These are phyloP conservation scores for Syncephalastrum racemosum DNA, from an alignment of 371 early-diverging fungal species.

Conservation along the genomic window DNA sequence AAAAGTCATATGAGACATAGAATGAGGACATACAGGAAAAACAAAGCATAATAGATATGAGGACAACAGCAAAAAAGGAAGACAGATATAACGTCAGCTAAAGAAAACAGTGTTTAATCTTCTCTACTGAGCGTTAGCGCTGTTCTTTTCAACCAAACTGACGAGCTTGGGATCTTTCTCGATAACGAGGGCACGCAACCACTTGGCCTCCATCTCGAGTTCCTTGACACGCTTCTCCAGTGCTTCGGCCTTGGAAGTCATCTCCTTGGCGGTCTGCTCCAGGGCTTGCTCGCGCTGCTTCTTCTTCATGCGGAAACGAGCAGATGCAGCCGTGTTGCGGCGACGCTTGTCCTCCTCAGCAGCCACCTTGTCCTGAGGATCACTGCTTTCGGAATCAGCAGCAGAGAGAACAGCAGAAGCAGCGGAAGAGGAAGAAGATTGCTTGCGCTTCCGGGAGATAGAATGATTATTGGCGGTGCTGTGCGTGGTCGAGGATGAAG, in stretches of 20 bases:
- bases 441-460: slow-evolving; percentile 11
- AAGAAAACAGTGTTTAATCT: too few species aligned
- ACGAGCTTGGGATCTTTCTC: slow-evolving; percentile 66
- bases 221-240: slow-evolving; percentile 77
- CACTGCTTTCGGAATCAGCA: slow-evolving; percentile 5
- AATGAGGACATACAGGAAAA: too few species aligned
- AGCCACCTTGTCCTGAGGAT: slow-evolving; percentile 19
- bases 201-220: slow-evolving; percentile 89
- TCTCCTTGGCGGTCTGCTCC: slow-evolving; percentile 80
- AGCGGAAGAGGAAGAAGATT: slow-evolving; percentile 1
- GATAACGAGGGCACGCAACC: slow-evolving; percentile 84
- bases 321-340: slow-evolving; percentile 94
- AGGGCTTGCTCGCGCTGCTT: slow-evolving; percentile 84
- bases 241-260: slow-evolving; percentile 71
- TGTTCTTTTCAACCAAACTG: slow-evolving; percentile 1
- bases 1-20: too few species aligned
- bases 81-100: too few species aligned
- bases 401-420: too few species aligned
- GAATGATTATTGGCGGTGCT: background rate
- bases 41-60: too few species aligned
- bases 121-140: too few species aligned
- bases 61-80: too few species aligned
- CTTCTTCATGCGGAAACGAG: slow-evolving; percentile 94
- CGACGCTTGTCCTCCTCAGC: slow-evolving; percentile 87
- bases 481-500: slow-evolving; percentile 8